Percentiles rank a stretch among this genome's conserved stretches.
Evolutionary conservation across 768 basidiomycete species (phyloP).

Genomic region (Lactarius indigo): DNA sequence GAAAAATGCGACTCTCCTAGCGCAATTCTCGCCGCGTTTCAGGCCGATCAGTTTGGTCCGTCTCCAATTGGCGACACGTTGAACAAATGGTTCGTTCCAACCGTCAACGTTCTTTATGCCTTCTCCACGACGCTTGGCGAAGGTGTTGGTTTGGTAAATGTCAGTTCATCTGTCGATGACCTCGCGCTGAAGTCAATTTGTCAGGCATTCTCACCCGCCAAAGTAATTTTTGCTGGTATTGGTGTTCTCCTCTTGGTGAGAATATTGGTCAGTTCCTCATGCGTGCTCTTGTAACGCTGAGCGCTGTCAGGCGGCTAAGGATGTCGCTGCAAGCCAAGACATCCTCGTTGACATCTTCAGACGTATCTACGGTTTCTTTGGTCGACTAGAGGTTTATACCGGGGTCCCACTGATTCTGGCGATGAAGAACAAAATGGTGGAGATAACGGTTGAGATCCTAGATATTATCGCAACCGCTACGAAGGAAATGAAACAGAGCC

Average conservation of each 20-base stretch:
- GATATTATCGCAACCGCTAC: background rate
- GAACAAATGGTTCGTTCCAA: background rate
- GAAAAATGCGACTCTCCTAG: background rate
- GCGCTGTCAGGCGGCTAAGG: background rate
- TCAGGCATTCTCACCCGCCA: background rate
- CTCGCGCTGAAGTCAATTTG: background rate
- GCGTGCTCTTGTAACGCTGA: background rate
- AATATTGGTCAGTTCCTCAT: background rate
- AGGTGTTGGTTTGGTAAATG: background rate
- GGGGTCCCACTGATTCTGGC: background rate
- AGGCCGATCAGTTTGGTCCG: background rate
- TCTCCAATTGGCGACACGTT: background rate
- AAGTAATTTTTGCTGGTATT: background rate
- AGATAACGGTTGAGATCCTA: background rate
- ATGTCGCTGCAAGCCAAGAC: background rate
- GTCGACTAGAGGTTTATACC: background rate
- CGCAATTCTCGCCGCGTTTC: background rate
- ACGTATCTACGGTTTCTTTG: background rate
- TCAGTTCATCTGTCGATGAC: background rate
- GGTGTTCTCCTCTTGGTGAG: background rate
- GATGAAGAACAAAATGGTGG: background rate
- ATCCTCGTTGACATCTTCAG: background rate
- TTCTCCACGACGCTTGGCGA: background rate
- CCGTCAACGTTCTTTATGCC: background rate
- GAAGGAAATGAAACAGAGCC: background rate